These are phyloP conservation scores for Pochonia chlamydosporia DNA, from an alignment of 2,329 filamentous ascomycete genomes.

Conservation along the genomic window DNA sequence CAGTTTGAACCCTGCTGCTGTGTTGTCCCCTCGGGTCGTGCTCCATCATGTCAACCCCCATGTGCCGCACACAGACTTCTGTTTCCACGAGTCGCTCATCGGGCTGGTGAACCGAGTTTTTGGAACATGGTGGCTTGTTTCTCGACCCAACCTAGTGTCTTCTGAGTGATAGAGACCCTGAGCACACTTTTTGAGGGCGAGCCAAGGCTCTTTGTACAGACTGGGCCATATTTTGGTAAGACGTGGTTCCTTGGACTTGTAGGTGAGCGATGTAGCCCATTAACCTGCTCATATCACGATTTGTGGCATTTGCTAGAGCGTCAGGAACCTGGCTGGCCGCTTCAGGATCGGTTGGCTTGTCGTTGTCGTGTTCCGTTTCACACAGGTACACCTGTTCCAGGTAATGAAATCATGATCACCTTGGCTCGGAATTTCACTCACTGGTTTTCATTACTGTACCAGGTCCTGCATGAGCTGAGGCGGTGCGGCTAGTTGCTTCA, in stretches of 20 bases:
- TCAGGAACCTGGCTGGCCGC: too few species aligned
- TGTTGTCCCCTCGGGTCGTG: not conserved
- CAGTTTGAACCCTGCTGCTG: conserved; percentile 4
- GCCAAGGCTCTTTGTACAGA: too few species aligned
- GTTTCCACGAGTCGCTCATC: not conserved
- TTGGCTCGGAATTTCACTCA: not conserved
- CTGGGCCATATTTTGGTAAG: too few species aligned
- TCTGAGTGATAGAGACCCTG: not conserved
- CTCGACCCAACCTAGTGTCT: not conserved
- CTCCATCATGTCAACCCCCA: not conserved
- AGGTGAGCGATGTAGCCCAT: too few species aligned
- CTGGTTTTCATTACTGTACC: not conserved
- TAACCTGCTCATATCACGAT: too few species aligned
- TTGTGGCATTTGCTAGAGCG: too few species aligned
- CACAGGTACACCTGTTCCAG: not conserved
- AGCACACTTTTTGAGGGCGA: not conserved
- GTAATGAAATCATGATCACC: not conserved
- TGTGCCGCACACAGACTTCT: not conserved
- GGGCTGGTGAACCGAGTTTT: not conserved
- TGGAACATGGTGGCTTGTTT: not conserved
- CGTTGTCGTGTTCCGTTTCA: not conserved
- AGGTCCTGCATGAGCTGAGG: conserved; percentile 6
- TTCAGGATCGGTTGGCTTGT: too few species aligned
- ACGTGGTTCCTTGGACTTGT: too few species aligned
- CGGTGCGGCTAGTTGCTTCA: conserved; percentile 4